Base-by-base conservation (phyloP, 371 early-diverging fungal species). In the Smittium mucronatum region DNA sequence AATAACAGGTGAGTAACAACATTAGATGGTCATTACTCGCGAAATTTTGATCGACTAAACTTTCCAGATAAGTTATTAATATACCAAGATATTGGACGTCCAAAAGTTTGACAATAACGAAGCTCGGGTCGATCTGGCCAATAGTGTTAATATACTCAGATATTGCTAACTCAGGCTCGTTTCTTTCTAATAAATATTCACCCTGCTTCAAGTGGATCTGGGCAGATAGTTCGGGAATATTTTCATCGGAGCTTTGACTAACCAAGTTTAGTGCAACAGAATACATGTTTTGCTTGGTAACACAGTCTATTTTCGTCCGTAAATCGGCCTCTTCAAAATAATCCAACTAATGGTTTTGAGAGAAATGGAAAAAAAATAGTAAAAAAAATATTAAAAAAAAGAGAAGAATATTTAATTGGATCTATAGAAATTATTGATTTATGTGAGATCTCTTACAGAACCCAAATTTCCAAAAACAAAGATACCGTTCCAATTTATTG, bases 1-100 rank as follows among this genome's bases (percentile, higher is more conserved):
- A 92, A 75, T 96, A 97, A 82, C 98, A 97, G 74, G 94, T 95
- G n/a, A 97, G 81, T 33, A 97, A 78, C 59, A 96, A 76, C 0
- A 96, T 95, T 0, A 95, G 95, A 76, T 96, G 96, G 75, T 95
- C 95, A 17, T 89, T 84, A 68, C 90, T 94, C 0, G 96, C 96
- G 34, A 93, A 80, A 0, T 88, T 85, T 29, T 85, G 81, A 0
- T 88, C 85, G 75, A 96, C 95, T 0, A 96, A 82, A 69, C 88
- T 88, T 80, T 95, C 92, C 28, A 96, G 81, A 73, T 93, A 96
- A 33, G 85, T 84, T 1, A 93, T 90, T 71, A 97, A 77, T 70
- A 91, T 91, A 73, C 88, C 88, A 30, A 95, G 89, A 26, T 94
- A 81, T 77, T 96, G 94, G 0, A 93, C 95, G 75, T 95, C 95